A percentile compares a stretch with the other conserved stretches of the same genome.
Evolutionary conservation across 495 filamentous ascomycete species (phyloP).

Genomic region (Aspergillus funiculosus): DNA sequence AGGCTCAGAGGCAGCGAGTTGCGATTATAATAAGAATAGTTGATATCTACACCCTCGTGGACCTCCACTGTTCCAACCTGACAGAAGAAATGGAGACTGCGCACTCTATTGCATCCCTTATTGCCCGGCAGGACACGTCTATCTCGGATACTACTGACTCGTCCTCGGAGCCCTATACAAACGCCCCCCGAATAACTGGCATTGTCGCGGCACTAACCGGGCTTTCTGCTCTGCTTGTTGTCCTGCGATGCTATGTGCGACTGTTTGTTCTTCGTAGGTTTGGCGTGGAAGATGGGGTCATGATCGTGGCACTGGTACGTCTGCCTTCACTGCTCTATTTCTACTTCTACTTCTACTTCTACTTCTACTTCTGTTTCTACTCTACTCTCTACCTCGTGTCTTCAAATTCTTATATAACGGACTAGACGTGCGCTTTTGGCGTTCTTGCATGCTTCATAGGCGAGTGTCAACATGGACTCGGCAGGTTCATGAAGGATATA

Average conservation of each 20-base stretch:
- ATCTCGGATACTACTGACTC: not conserved
- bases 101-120: not conserved
- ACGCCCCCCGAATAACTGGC: conserved; percentile 27
- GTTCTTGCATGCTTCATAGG: conserved; percentile 19
- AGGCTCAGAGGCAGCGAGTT: too few species aligned
- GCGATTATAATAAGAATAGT: too few species aligned
- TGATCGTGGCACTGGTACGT: conserved; percentile 15
- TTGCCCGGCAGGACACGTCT: not conserved
- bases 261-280: conserved; percentile 15
- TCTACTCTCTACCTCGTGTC: not conserved
- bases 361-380: too few species aligned
- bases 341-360: not conserved
- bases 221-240: conserved; percentile 10
- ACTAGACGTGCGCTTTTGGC: conserved; percentile 14
- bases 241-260: conserved; percentile 19
- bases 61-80: too few species aligned
- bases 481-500: conserved; percentile 11
- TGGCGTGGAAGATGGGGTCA: conserved; percentile 16
- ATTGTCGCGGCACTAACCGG: conserved; percentile 18
- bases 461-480: conserved; percentile 18
- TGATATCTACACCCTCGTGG: too few species aligned
- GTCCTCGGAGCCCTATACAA: conserved; percentile 1
- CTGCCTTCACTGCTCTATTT: not conserved
- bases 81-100: too few species aligned
- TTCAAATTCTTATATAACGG: not conserved